Evolutionary conservation across 2,329 filamentous ascomycete genomes (phyloP), one percentile per base, ranked within the genome.

Genomic region (Colletotrichum theobromicola): DNA sequence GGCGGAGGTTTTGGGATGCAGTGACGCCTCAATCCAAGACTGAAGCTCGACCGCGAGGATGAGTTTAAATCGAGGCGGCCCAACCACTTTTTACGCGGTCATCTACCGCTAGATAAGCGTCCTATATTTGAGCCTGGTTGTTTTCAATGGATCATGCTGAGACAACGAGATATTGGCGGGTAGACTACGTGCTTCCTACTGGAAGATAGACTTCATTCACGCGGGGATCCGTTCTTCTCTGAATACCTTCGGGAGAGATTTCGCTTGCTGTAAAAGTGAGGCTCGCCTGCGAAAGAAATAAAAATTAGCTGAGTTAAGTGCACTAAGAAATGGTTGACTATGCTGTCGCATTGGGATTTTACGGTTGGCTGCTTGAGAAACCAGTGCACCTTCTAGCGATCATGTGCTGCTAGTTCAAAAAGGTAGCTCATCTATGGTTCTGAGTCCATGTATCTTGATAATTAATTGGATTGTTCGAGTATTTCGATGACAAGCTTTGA

Each of bases 401-500:
- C 6, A 13, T 50, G 13, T 3, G 42, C 10, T 0, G 42, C 9
- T n/a, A 21, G n/a, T 21, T 21, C 10, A 6, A 50, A 50, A 50
- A 50, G 5, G 42, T 10, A 46, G 42, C 42, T 46, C n/a, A 46
- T n/a, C n/a, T n/a, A 9, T 46, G 42, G n/a, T 46, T 46, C 5
- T 4, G 13, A 46, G 42, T 13, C 5, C n/a, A 46, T 12, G 6
- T 12, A 21, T 46, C n/a, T 21, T 21, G 3, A 46, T 18, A 21
- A 46, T 46, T 46, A 46, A 46, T 6, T 46, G 1, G 13, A 46
- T 0, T 7, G 18, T 46, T 4, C 7, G 42, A 9, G 21, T 13
- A 4, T 46, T 12, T 3, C 13, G 42, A 21, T n/a, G 3, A 1
- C 0, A 7, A 2, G 1, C 10, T 21, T 46, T 13, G 1, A 21